These are phyloP conservation scores for Ichthyophthirius multifiliis DNA, from an alignment of 169 alveolate genomes.

Conservation along the genomic window DNA sequence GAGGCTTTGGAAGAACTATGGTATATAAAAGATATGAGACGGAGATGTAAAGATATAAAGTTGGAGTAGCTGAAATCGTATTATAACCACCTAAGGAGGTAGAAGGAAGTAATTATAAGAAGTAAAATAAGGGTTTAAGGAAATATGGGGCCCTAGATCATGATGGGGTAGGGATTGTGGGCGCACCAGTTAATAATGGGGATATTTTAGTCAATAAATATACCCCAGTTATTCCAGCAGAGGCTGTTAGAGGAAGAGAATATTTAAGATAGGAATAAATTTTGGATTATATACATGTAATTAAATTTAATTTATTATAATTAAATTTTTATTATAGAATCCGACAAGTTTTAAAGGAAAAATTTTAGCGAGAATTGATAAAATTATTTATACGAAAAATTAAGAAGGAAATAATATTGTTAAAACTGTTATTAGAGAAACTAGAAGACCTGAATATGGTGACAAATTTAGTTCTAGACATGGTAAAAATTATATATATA, in stretches of 20 bases:
- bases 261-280: neutral
- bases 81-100: conserved; percentile 36
- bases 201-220: conserved; percentile 89
- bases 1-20: conserved; percentile 97
- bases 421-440: conserved; percentile 92
- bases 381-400: conserved; percentile 93
- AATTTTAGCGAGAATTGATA: conserved; percentile 79
- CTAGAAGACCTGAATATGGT: conserved; percentile 98
- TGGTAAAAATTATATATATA: conserved; percentile 70
- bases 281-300: conserved; percentile 9
- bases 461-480: conserved; percentile 98
- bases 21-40: conserved; percentile 57
- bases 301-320: neutral
- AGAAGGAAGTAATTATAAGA: conserved; percentile 11
- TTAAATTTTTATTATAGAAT: neutral
- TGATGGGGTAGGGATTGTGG: conserved; percentile 94
- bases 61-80: conserved; percentile 16
- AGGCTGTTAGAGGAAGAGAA: neutral
- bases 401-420: conserved; percentile 89
- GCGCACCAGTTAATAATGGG: conserved; percentile 88
- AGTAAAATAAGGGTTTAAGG: conserved; percentile 13
- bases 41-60: conserved; percentile 47
- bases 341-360: neutral
- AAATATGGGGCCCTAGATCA: conserved; percentile 87
- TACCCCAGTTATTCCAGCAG: conserved; percentile 64